These are phyloP conservation scores for Euphorbia neoarborescens DNA, from an alignment of 441 rosid genomes.

Conservation along the genomic window DNA sequence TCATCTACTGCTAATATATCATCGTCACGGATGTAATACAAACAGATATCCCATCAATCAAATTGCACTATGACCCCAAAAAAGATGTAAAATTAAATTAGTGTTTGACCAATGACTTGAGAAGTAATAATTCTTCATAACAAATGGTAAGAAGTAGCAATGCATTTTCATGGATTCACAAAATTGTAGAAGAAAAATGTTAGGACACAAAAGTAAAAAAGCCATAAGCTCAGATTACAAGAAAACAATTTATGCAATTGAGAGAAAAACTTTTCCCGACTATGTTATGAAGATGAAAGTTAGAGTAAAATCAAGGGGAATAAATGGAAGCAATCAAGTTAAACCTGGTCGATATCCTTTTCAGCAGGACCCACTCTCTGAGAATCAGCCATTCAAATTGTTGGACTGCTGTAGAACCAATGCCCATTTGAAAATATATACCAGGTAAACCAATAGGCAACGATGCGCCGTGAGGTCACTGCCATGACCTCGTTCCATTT, in stretches of 20 bases:
- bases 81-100: background rate
- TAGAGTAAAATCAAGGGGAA: background rate
- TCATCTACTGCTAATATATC: background rate
- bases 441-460: slow-evolving; percentile 22
- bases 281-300: slow-evolving; percentile 2
- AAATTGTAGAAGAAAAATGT: background rate
- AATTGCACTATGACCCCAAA: background rate
- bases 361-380: slow-evolving; percentile 53
- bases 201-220: background rate
- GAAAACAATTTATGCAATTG: background rate
- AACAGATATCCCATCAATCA: background rate
- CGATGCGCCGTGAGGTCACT: slow-evolving; percentile 18
- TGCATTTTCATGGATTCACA: background rate
- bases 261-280: background rate
- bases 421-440: slow-evolving; percentile 36
- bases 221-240: background rate
- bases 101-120: background rate
- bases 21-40: background rate
- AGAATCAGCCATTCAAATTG: slow-evolving; percentile 68
- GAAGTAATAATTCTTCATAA: background rate
- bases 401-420: slow-evolving; percentile 25
- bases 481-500: slow-evolving; percentile 1
- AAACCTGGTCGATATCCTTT: slow-evolving; percentile 73
- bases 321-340: background rate
- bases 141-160: background rate